Evolutionary conservation across 2,329 filamentous ascomycete species (phyloP), one percentile per base, ranked within the genome.

Genomic region (Grosmannia clavigera): DNA sequence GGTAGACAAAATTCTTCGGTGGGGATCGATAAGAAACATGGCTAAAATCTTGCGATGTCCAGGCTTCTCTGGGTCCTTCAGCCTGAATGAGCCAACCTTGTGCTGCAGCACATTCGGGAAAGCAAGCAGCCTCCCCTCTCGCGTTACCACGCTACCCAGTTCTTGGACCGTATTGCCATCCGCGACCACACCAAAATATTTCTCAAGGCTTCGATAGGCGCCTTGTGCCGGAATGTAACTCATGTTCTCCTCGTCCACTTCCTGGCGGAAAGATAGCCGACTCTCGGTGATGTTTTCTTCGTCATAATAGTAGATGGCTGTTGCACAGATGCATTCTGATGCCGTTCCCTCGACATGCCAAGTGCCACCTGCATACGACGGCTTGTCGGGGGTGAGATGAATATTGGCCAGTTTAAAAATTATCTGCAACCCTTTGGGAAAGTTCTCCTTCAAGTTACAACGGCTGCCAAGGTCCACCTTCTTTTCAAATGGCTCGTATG

Each of bases 381-480:
- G 78, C 38, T 81, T 77, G 11, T 80, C 77, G 0, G 82, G 81
- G 0, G 76, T 81, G 2, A 86, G 72, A 51, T 84, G 74, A 57
- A 86, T 79, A 43, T 76, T 79, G 1, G 81, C 76, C 64, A 88
- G 73, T 66, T 86, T 86, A 38, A 86, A 77, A 57, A 87, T 82
- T 43, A 87, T 69, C 65, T 88, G 84, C 3, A 87, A 66, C 2
- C 78, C 61, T 2, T 63, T 27, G 11, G 61, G 62, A 25, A 61
- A 64, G 12, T 27, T 11, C 46, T 56, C 25, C 19, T 14, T n/a
- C 6, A 65, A 48, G 43, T 64, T 29, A 3, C 61, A 57, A 11
- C 53, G 59, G 7, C 46, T 38, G 14, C 10, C 16, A 31, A 22
- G 25, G 4, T 56, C 38, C n/a, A 57, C 38, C 40, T 54, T 48